Base-by-base conservation (phyloP, 2,329 filamentous ascomycete genomes). In the Beauveria sp. region DNA sequence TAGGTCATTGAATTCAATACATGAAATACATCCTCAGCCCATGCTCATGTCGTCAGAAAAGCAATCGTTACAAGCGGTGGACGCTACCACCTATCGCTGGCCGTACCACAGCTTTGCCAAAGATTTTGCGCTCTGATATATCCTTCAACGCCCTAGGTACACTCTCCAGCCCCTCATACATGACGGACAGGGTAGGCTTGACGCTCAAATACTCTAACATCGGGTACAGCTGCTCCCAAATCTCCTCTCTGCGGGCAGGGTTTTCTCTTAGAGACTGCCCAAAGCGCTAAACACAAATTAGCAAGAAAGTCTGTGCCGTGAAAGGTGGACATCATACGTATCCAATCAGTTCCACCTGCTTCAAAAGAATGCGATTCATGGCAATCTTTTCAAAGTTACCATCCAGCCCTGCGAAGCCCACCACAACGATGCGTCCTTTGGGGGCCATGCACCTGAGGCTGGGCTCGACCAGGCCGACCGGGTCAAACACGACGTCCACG, bases 401-500 rank as follows among this genome's bases (percentile, higher is more conserved):
- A 18, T 70, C 76, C 54, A 78, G 73, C 1, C 79, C 84, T 6
- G 82, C 83, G 67, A 86, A 87, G 0, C 84, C 84, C 2, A 85
- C 75, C 30, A 86, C 73, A 2, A 87, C 74, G 20, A 87, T 70
- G 38, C 78, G 72, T 0, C 83, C 84, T 42, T 77, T 75, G 67
- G 84, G 80, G 26, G 75, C 81, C 38, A 84, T 70, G 65, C 81
- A 84, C 62, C 78, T 78, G 30, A 86, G 68, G 45, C 80, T 81
- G 62, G 77, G 77, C 63, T 80, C 77, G 8, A 86, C 81, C 26
- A 82, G 74, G 0, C 84, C 83, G 12, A 86, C 82, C 8, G 79
- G 77, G 70, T 87, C 84, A 66, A 81, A 82, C 14, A 86, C 79
- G 0, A 84, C 75, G 70, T 86, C 78, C 2, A 82, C 83, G 0